Percentiles rank a stretch among this genome's conserved stretches.
phyloP scores from a whole-genome alignment of 192 early-diverging fungal genomes.

The Haplosporangium gracile region DNA sequence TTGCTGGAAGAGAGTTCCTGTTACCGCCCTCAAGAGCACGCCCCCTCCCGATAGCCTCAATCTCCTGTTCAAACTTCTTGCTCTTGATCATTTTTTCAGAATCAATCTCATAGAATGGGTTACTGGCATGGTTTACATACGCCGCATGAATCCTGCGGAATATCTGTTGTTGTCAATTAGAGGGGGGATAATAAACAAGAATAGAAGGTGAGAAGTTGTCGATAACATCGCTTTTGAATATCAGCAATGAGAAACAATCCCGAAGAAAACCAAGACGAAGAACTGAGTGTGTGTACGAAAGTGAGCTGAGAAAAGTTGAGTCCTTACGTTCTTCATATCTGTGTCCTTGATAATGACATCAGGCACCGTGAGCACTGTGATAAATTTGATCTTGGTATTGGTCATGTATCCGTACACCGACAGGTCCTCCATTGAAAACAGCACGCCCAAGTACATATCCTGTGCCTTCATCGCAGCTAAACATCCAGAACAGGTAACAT shows the following conservation, averaged over 20 bases:
- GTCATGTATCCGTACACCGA: constrained; percentile 92
- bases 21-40: constrained; percentile 50
- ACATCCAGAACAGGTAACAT: background rate
- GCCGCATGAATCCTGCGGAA: constrained; percentile 88
- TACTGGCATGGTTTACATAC: constrained; percentile 83
- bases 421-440: constrained; percentile 92
- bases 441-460: constrained; percentile 89
- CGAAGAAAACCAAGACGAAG: background rate
- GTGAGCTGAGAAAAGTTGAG: background rate
- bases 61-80: constrained; percentile 66
- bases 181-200: background rate
- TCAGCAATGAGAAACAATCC: too few species aligned
- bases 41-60: constrained; percentile 67
- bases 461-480: constrained; percentile 70
- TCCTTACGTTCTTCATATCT: constrained; percentile 82
- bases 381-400: constrained; percentile 87
- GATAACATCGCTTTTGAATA: too few species aligned
- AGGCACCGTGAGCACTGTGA: constrained; percentile 74
- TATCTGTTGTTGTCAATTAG: constrained; percentile 59
- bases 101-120: constrained; percentile 88
- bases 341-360: constrained; percentile 84
- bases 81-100: constrained; percentile 66
- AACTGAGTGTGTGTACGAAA: background rate
- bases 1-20: constrained; percentile 24
- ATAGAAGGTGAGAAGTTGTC: background rate